phyloP scores from a whole-genome alignment of 306 rosid genomes.

The Prunus mume region DNA sequence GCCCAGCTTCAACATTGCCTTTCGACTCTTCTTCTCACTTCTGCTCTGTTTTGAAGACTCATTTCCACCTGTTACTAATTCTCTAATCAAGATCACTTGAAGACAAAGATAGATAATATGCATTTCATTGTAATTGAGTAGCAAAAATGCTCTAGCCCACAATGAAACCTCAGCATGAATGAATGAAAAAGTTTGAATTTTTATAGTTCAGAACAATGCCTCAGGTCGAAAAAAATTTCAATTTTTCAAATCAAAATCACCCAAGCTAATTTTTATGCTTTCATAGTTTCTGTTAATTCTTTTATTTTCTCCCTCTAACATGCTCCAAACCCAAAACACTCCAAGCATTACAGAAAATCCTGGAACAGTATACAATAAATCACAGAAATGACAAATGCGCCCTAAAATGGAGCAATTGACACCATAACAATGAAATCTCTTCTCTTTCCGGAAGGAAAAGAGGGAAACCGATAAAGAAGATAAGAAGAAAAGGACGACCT shows the following conservation, averaged over 20 bases:
- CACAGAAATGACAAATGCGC: background rate
- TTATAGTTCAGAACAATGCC: background rate
- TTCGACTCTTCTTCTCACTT: conserved; percentile 96
- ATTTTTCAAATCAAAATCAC: background rate
- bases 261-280: background rate
- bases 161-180: background rate
- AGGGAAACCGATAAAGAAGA: no score
- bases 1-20: conserved; percentile 96
- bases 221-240: background rate
- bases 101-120: background rate
- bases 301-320: background rate
- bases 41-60: conserved; percentile 95
- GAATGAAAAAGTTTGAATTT: background rate
- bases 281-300: background rate
- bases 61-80: conserved; percentile 42
- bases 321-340: background rate
- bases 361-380: background rate
- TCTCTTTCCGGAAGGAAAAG: no score
- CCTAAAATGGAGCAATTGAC: no score
- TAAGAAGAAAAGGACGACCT: conserved; percentile 32
- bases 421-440: background rate
- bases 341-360: background rate
- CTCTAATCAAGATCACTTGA: conserved; percentile 6
- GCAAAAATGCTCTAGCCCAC: background rate
- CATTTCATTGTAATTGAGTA: background rate